phyloP scores from a whole-genome alignment of 441 rosid species.

The Viola pubescens region DNA sequence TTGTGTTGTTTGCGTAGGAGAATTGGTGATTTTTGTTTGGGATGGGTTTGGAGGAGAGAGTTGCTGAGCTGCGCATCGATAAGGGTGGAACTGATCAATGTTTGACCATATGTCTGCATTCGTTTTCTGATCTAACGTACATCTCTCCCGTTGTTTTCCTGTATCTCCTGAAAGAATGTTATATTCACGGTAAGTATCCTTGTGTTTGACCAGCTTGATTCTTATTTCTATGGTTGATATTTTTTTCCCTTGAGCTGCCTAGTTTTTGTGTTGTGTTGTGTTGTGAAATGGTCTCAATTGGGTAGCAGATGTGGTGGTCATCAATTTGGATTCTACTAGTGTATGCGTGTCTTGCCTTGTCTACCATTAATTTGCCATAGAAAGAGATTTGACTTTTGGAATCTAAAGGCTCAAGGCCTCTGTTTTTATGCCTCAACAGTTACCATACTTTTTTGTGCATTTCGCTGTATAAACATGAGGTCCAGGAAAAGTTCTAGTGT shows the following conservation, averaged over 20 bases:
- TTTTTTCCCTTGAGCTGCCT: not conserved
- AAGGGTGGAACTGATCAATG: conserved; percentile 18
- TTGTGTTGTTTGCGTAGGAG: conserved; percentile 6
- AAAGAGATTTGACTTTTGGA: not conserved
- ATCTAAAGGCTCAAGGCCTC: not conserved
- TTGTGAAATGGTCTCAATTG: too few species aligned
- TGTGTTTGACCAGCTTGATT: not conserved
- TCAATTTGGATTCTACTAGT: too few species aligned
- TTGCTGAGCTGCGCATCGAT: conserved; percentile 9
- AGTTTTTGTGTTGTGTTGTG: not conserved
- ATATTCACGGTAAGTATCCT: conserved; percentile 45
- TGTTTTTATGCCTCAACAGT: not conserved
- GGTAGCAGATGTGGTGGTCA: not conserved
- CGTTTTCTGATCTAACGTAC: conserved; percentile 55
- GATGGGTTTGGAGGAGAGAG: conserved; percentile 42
- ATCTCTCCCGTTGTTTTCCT: conserved; percentile 72
- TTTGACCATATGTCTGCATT: conserved; percentile 42
- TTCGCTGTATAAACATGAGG: not conserved
- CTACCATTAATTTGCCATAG: not conserved
- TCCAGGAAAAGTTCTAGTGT: not conserved
- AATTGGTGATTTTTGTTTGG: conserved; percentile 7
- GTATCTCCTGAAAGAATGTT: conserved; percentile 81
- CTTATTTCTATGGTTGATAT: not conserved
- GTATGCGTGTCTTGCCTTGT: too few species aligned
- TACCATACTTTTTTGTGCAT: not conserved